Evolutionary conservation across 2,329 filamentous ascomycete genomes (phyloP).

Genomic region (Alternaria angustiovoidea): DNA sequence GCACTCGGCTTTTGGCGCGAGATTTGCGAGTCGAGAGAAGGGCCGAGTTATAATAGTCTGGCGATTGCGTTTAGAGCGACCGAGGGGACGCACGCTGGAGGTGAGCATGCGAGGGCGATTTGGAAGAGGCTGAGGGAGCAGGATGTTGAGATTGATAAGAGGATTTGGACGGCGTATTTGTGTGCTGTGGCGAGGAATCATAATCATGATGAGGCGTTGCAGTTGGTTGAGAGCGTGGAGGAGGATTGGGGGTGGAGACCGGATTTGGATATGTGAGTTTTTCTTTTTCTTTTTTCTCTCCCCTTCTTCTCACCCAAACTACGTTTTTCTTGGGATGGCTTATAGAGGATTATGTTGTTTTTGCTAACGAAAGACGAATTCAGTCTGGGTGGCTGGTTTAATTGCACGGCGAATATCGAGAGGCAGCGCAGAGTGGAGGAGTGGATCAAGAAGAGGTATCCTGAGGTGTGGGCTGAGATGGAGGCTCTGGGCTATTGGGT

Average conservation of each 20-base stretch:
- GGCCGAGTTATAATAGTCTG: constrained; percentile 82
- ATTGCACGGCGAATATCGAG: constrained; percentile 71
- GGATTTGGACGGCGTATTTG: constrained; percentile 79
- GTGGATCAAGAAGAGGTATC: constrained; percentile 76
- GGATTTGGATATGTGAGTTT: constrained; percentile 74
- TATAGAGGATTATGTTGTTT: too few species aligned
- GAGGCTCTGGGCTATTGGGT: constrained; percentile 58
- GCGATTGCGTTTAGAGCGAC: constrained; percentile 83
- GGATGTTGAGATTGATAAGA: constrained; percentile 78
- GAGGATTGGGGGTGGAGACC: constrained; percentile 71
- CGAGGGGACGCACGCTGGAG: constrained; percentile 64
- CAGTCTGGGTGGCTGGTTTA: constrained; percentile 74
- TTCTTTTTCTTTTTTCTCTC: not conserved
- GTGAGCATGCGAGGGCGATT: constrained; percentile 61
- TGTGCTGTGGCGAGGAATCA: constrained; percentile 78
- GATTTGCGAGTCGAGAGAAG: constrained; percentile 83
- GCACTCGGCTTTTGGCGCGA: constrained; percentile 84
- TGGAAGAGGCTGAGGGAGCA: constrained; percentile 76
- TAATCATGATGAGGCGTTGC: constrained; percentile 71
- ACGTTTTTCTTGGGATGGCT: too few species aligned
- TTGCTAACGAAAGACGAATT: constrained; percentile 54
- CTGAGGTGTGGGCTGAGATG: constrained; percentile 73
- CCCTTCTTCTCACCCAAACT: too few species aligned
- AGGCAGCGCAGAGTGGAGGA: constrained; percentile 74
- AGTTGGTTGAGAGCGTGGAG: constrained; percentile 72